A percentile compares a stretch with the other conserved stretches of the same genome.
Evolutionary conservation across 805 yeast species (phyloP).

Genomic region (Teunomyces aglyptinius): DNA sequence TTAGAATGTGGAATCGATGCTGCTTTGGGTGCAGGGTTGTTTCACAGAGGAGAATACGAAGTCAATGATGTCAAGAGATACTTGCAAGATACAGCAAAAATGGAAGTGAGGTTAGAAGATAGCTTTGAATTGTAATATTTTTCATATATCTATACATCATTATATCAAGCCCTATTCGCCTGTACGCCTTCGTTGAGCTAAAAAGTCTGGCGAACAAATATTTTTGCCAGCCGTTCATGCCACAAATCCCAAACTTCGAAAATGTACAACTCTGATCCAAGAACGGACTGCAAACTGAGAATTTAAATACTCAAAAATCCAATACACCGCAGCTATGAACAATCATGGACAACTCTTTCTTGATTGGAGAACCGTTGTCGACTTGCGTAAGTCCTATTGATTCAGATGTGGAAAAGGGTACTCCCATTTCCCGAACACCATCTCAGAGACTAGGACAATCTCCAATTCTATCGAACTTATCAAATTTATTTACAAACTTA

Average conservation of each 20-base stretch:
- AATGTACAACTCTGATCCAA: not conserved
- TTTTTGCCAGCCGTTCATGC: not conserved
- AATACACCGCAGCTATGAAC: not conserved
- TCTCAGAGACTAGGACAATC: slow-evolving; percentile 10
- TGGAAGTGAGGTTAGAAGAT: slow-evolving; percentile 71
- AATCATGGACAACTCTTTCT: not conserved
- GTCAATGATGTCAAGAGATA: slow-evolving; percentile 79
- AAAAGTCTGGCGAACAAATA: not conserved
- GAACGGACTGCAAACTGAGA: not conserved
- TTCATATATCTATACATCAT: not conserved
- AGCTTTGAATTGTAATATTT: slow-evolving; percentile 19
- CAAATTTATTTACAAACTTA: slow-evolving; percentile 20
- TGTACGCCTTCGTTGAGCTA: too few species aligned
- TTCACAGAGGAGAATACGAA: slow-evolving; percentile 91
- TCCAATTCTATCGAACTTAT: slow-evolving; percentile 24
- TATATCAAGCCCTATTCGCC: not conserved
- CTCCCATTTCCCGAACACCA: slow-evolving; percentile 8
- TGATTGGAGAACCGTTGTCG: not conserved
- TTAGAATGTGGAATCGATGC: slow-evolving; percentile 83
- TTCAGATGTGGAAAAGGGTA: slow-evolving; percentile 4
- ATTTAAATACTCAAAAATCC: not conserved
- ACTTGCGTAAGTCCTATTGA: not conserved
- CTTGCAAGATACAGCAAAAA: slow-evolving; percentile 43
- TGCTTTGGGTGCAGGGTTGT: slow-evolving; percentile 98
- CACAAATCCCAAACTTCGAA: not conserved